phyloP scores from a whole-genome alignment of 345 rosid species.

The Hibiscus trionum region DNA sequence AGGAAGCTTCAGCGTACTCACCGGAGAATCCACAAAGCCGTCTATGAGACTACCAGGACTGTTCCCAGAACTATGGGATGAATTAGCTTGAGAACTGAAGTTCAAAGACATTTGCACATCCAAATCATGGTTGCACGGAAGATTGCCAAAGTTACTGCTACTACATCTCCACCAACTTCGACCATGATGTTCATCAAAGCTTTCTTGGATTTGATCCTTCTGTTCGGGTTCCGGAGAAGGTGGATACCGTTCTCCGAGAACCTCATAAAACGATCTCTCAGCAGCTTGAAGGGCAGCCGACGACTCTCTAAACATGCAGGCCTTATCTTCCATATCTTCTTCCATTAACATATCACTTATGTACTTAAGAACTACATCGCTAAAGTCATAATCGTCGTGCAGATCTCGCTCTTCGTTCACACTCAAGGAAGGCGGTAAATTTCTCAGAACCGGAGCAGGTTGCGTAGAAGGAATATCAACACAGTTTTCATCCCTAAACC shows the following conservation, averaged over 20 bases:
- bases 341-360: slow-evolving; percentile 52
- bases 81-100: slow-evolving; percentile 22
- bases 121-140: slow-evolving; percentile 15
- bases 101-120: slow-evolving; percentile 16
- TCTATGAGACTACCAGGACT: slow-evolving; percentile 18
- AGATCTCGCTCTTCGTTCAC: slow-evolving; percentile 21
- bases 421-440: neutral
- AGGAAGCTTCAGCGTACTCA: slow-evolving; percentile 27
- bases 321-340: slow-evolving; percentile 43
- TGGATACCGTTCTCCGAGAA: slow-evolving; percentile 47
- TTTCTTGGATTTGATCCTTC: slow-evolving; percentile 10
- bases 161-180: slow-evolving; percentile 8
- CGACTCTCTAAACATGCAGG: slow-evolving; percentile 46
- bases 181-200: slow-evolving; percentile 17
- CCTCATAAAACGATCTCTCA: slow-evolving; percentile 54
- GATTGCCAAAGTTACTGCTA: slow-evolving; percentile 14
- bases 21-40: slow-evolving; percentile 45
- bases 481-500: slow-evolving; percentile 10
- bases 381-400: slow-evolving; percentile 44
- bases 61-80: slow-evolving; percentile 25
- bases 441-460: slow-evolving; percentile 6
- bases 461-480: slow-evolving; percentile 16
- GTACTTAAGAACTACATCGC: slow-evolving; percentile 49
- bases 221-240: slow-evolving; percentile 18
- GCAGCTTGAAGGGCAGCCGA: slow-evolving; percentile 57